Evolutionary conservation across 2,329 filamentous ascomycete genomes (phyloP).

Genomic region (Sporothrix mexicana): DNA sequence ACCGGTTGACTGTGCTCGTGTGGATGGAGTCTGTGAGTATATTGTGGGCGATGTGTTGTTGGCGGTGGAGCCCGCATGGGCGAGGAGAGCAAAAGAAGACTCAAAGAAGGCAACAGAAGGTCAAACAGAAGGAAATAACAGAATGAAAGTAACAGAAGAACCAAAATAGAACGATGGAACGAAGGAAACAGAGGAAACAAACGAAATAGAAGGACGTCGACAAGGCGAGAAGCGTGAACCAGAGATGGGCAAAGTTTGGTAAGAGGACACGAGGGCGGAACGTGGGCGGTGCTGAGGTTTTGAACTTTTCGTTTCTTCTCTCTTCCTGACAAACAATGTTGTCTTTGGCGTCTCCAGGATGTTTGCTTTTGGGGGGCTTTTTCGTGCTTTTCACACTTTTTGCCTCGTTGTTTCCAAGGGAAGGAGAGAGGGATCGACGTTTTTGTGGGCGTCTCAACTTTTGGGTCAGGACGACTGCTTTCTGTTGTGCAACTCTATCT

Average conservation of each 20-base stretch:
- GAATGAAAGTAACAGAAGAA: not conserved
- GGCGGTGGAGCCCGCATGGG: not conserved
- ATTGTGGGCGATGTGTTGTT: not conserved
- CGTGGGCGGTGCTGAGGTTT: conserved; percentile 17
- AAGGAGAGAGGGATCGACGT: conserved; percentile 27
- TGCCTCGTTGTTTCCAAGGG: not conserved
- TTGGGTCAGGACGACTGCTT: too few species aligned
- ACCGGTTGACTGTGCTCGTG: not conserved
- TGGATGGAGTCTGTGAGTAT: not conserved
- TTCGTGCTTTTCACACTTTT: not conserved
- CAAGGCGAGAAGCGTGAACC: not conserved
- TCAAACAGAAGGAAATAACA: too few species aligned
- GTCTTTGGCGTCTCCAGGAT: conserved; percentile 16
- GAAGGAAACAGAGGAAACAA: not conserved
- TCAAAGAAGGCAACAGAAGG: too few species aligned
- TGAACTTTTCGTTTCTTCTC: not conserved
- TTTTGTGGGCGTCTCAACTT: conserved; percentile 19
- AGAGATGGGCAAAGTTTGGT: conserved; percentile 19
- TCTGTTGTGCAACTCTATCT: conserved; percentile 11
- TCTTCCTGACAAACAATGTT: not conserved
- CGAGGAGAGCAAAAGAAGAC: not conserved
- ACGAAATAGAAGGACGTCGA: not conserved
- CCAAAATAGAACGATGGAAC: not conserved
- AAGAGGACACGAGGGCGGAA: conserved; percentile 4
- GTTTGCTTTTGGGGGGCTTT: not conserved